phyloP scores from a whole-genome alignment of 306 rosid species.

The Glycyrrhiza uralensis region DNA sequence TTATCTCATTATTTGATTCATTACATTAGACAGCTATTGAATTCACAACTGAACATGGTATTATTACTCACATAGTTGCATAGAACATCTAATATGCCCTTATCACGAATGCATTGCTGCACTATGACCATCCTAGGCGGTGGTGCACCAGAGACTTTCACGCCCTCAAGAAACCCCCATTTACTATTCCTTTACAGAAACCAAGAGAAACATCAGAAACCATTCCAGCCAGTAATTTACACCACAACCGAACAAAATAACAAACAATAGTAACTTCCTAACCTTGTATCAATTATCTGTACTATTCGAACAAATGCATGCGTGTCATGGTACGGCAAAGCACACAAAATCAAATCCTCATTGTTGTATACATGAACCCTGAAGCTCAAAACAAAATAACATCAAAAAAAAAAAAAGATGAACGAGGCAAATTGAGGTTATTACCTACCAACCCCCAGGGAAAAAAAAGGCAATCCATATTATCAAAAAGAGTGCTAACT shows the following conservation, averaged over 20 bases:
- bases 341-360: constrained; percentile 70
- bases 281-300: constrained; percentile 70
- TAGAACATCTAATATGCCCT: constrained; percentile 63
- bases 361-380: constrained; percentile 75
- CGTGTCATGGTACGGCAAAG: constrained; percentile 86
- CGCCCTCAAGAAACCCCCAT: constrained; percentile 85
- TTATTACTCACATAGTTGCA: constrained; percentile 77
- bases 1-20: constrained; percentile 5
- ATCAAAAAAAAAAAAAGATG: neutral
- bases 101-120: constrained; percentile 79
- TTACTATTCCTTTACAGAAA: constrained; percentile 54
- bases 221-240: neutral
- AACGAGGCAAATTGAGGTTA: neutral
- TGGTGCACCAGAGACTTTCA: constrained; percentile 76
- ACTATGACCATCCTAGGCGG: constrained; percentile 84
- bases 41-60: constrained; percentile 17
- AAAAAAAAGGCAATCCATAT: neutral
- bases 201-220: constrained; percentile 22
- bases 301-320: constrained; percentile 76
- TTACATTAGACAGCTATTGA: neutral
- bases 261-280: constrained; percentile 16
- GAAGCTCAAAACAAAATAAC: constrained; percentile 29
- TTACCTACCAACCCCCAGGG: neutral
- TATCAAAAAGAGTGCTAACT: constrained; percentile 45
- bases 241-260: constrained; percentile 13